Percentiles rank a stretch among this genome's conserved stretches.
These are phyloP conservation scores for Sugiyamaella pinicola DNA, from an alignment of 1,139 yeast species.

Conservation along the genomic window DNA sequence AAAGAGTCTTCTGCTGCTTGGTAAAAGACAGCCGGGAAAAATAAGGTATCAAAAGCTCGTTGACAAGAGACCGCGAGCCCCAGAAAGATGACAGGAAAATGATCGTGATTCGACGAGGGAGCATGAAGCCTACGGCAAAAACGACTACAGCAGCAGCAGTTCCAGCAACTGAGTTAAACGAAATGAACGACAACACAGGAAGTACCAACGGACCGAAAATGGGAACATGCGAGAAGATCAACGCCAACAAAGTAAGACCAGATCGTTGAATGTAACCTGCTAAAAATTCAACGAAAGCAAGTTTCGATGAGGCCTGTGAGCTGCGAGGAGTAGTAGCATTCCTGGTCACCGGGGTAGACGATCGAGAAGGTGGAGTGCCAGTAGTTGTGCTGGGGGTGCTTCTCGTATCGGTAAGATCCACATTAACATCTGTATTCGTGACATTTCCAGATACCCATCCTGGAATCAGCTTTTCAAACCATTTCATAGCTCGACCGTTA, in stretches of 20 bases:
- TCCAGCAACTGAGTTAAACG: constrained; percentile 52
- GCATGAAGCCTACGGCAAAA: constrained; percentile 43
- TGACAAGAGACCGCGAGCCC: constrained; percentile 51
- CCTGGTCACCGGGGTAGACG: neutral
- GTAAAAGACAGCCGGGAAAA: constrained; percentile 53
- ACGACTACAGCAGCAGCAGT: constrained; percentile 48
- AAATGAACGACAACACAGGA: constrained; percentile 50
- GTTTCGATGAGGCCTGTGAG: neutral
- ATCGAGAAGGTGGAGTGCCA: neutral
- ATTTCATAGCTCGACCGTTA: neutral
- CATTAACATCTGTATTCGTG: neutral
- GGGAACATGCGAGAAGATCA: constrained; percentile 43
- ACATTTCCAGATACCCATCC: neutral
- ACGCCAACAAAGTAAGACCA: constrained; percentile 35
- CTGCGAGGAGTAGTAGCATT: neutral
- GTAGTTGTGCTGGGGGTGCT: neutral
- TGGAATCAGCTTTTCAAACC: constrained; percentile 7
- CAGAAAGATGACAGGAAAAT: constrained; percentile 49
- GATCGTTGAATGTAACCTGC: constrained; percentile 37
- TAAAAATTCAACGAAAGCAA: constrained; percentile 24
- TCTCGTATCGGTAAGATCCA: too few relatives aligned
- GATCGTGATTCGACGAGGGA: constrained; percentile 45
- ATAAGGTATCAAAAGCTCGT: constrained; percentile 56
- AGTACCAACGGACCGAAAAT: constrained; percentile 48
- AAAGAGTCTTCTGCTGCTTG: constrained; percentile 50